phyloP scores from a whole-genome alignment of 1,284 basidiomycete species.

The Schizophyllum amplum region DNA sequence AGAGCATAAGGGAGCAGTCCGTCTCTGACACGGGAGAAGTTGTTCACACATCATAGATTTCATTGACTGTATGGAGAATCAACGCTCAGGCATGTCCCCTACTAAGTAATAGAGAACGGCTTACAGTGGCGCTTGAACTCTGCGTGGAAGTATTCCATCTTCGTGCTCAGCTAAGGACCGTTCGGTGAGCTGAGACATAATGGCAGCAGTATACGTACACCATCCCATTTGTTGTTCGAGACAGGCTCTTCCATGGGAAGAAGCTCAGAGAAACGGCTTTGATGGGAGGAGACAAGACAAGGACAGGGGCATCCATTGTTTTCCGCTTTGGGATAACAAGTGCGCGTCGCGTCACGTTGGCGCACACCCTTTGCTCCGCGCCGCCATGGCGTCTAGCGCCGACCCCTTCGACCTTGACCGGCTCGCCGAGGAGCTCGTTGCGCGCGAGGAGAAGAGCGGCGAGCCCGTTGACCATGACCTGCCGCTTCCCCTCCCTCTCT shows the following conservation, averaged over 20 bases:
- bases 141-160: slow-evolving; percentile 23
- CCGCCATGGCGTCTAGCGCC: background rate
- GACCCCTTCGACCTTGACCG: slow-evolving; percentile 63
- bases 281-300: background rate
- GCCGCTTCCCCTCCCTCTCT: slow-evolving; percentile 70
- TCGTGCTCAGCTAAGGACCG: slow-evolving; percentile 14
- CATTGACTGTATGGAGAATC: slow-evolving; percentile 22
- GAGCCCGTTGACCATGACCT: slow-evolving; percentile 39
- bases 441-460: slow-evolving; percentile 35
- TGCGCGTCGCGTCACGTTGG: background rate
- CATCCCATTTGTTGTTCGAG: background rate
- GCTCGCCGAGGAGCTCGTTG: slow-evolving; percentile 64
- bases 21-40: background rate
- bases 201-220: background rate
- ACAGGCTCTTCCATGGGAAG: background rate
- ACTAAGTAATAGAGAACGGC: slow-evolving; percentile 1
- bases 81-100: background rate
- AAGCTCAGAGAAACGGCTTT: background rate
- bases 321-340: background rate
- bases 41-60: slow-evolving; percentile 23
- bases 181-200: background rate
- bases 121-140: slow-evolving; percentile 26
- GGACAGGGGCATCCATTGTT: background rate
- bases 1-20: background rate
- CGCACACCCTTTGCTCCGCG: background rate